Evolutionary conservation across 495 filamentous ascomycete genomes (phyloP).

Genomic region (Tetracladium marchalianum): DNA sequence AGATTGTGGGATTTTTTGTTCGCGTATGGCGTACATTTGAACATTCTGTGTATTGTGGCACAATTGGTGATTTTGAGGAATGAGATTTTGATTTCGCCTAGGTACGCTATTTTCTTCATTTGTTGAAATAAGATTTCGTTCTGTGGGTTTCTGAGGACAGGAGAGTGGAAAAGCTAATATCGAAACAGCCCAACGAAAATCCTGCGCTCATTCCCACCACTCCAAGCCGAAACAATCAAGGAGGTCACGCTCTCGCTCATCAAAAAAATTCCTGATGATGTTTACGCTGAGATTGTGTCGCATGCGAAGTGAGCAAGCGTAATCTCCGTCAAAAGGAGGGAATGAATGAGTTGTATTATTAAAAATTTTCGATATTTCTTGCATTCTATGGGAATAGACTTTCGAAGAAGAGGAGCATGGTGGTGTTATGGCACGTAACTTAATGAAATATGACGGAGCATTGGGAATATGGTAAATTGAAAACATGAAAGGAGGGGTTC

Average conservation of each 20-base stretch:
- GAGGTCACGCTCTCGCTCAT: constrained; percentile 68
- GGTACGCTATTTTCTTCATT: constrained; percentile 41
- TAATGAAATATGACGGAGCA: background rate
- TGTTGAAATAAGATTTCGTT: background rate
- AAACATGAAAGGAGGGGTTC: too few relatives aligned
- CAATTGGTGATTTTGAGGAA: constrained; percentile 85
- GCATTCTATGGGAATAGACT: too few relatives aligned
- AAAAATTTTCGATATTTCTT: too few relatives aligned
- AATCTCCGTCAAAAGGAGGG: constrained; percentile 46
- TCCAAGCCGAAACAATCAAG: constrained; percentile 75
- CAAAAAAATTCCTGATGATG: constrained; percentile 73
- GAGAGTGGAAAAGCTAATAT: constrained; percentile 14
- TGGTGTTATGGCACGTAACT: too few relatives aligned
- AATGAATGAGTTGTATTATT: too few relatives aligned
- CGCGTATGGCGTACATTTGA: constrained; percentile 88
- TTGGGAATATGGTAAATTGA: too few relatives aligned
- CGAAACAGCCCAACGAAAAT: constrained; percentile 73
- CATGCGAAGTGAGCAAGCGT: constrained; percentile 76
- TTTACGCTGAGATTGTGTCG: constrained; percentile 79
- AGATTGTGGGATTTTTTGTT: constrained; percentile 98
- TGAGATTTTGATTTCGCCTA: constrained; percentile 67
- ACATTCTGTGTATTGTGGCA: constrained; percentile 95
- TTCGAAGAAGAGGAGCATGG: too few relatives aligned
- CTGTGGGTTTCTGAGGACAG: too few relatives aligned
- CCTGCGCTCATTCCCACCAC: constrained; percentile 76